These are phyloP conservation scores for Curvularia spicifera DNA, from an alignment of 2,329 filamentous ascomycete genomes.

Conservation along the genomic window DNA sequence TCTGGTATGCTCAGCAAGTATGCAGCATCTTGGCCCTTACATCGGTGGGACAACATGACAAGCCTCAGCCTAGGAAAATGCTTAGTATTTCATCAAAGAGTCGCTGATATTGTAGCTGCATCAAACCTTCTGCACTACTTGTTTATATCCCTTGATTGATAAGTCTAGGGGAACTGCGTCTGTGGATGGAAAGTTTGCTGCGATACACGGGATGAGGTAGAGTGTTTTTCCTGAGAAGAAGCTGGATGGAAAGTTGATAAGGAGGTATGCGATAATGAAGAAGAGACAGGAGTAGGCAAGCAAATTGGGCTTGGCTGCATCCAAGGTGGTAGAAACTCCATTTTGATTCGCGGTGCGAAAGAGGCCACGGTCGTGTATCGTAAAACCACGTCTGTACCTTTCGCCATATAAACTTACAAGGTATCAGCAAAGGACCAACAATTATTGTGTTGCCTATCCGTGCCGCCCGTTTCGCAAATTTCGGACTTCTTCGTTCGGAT, in stretches of 20 bases:
- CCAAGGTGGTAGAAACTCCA: conserved; percentile 13
- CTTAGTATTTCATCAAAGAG: not conserved
- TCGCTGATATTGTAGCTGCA: not conserved
- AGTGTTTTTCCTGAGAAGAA: conserved; percentile 14
- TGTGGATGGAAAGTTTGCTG: not conserved
- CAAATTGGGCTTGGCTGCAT: conserved; percentile 5
- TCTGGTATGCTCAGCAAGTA: not conserved
- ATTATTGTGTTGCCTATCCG: conserved; percentile 4
- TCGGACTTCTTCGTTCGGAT: conserved; percentile 6
- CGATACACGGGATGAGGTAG: conserved; percentile 25
- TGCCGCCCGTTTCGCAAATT: not conserved
- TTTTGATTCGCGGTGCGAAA: not conserved
- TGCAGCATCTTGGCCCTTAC: not conserved
- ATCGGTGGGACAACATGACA: not conserved
- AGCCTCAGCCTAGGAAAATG: not conserved
- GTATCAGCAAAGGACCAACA: not conserved
- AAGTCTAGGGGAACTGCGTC: not conserved
- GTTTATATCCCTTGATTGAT: not conserved
- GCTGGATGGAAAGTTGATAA: not conserved
- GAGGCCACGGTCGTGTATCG: not conserved
- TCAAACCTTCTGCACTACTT: not conserved
- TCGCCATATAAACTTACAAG: not conserved
- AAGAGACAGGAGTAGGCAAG: not conserved
- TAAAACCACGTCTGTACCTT: not conserved
- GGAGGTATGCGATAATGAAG: not conserved